Percentiles rank a stretch among this genome's conserved stretches.
Conservation (phyloP, 176 grass and related monocot genomes). For the Aegilops tauschii region DNA sequence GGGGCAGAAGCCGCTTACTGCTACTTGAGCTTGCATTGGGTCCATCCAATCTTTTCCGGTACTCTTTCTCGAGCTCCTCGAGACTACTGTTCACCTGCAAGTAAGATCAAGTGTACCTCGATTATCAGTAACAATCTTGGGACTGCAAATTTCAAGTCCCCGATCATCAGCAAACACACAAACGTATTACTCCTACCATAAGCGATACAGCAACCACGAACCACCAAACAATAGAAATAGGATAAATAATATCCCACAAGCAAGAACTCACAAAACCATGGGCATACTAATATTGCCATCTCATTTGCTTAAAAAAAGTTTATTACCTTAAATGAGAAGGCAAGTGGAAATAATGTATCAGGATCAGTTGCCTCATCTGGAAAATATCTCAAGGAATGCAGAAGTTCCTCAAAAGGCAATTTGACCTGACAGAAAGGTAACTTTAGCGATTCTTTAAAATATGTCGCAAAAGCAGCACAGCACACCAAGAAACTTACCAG, state of each 20-base stretch:
- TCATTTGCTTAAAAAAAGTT: background rate
- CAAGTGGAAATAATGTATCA: slow-evolving; percentile 70
- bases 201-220: background rate
- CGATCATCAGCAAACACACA: background rate
- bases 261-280: background rate
- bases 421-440: slow-evolving; percentile 54
- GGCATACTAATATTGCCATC: background rate
- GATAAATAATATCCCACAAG: background rate
- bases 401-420: slow-evolving; percentile 87
- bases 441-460: slow-evolving; percentile 11
- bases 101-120: background rate
- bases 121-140: background rate
- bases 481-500: slow-evolving; percentile 54
- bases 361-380: slow-evolving; percentile 85
- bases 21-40: slow-evolving; percentile 37
- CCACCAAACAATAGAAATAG: background rate
- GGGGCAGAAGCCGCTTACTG: slow-evolving; percentile 42
- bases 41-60: slow-evolving; percentile 45
- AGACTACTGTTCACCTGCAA: slow-evolving; percentile 70
- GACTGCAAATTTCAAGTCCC: background rate
- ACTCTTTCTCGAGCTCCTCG: slow-evolving; percentile 62
- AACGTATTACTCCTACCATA: background rate
- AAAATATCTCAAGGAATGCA: slow-evolving; percentile 83
- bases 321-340: slow-evolving; percentile 82
- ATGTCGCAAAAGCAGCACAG: background rate